Percentiles rank a stretch among this genome's conserved stretches.
phyloP scores from a whole-genome alignment of 371 early-diverging fungal genomes.

The Zychaea mexicana region DNA sequence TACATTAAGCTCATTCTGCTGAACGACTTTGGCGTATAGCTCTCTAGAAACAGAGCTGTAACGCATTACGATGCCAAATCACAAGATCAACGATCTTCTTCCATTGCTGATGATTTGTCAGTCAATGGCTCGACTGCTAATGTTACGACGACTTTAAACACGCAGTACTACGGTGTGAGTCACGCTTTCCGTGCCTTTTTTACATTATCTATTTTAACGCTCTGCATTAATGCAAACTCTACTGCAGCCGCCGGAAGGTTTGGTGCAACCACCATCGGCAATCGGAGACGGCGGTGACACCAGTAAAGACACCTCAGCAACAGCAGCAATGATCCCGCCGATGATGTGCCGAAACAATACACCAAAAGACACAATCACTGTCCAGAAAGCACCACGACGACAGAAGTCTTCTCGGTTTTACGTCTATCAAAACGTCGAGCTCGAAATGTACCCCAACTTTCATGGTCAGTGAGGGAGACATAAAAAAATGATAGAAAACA shows the following conservation, averaged over 20 bases:
- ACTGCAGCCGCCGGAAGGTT: neutral
- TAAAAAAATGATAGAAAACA: too few relatives aligned
- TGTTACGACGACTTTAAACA: too few relatives aligned
- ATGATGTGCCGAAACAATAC: neutral
- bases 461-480: conserved; percentile 56
- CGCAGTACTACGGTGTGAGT: neutral
- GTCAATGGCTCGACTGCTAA: neutral
- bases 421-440: conserved; percentile 72
- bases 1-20: neutral
- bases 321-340: neutral
- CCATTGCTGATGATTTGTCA: neutral
- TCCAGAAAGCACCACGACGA: conserved; percentile 80
- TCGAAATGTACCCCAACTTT: conserved; percentile 75
- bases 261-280: neutral
- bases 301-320: neutral
- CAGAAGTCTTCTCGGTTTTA: conserved; percentile 88
- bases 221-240: neutral
- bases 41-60: neutral
- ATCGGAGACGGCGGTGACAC: neutral
- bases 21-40: too few relatives aligned
- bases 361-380: conserved; percentile 81
- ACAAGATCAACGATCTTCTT: neutral
- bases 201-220: neutral
- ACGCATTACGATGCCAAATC: conserved; percentile 11
- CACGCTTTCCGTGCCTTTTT: neutral